A percentile compares a stretch with the other conserved stretches of the same genome.
Evolutionary conservation across 2,329 filamentous ascomycete genomes (phyloP).

Genomic region (Fusarium liriodendri): DNA sequence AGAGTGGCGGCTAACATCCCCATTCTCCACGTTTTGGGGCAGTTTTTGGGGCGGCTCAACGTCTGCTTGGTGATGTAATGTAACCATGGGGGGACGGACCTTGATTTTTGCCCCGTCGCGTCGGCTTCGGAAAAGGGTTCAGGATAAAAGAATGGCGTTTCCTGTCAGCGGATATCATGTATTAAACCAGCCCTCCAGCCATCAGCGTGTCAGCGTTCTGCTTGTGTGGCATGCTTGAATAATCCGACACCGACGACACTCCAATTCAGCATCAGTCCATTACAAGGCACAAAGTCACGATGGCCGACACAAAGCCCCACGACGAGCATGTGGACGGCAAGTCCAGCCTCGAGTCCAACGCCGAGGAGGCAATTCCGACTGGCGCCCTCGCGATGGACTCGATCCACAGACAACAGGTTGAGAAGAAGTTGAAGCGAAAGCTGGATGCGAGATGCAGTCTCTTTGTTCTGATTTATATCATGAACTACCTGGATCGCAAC

Average conservation of each 20-base stretch:
- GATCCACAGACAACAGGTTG: slow-evolving; percentile 64
- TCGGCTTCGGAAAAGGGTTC: neutral
- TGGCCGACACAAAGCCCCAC: slow-evolving; percentile 16
- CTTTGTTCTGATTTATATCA: slow-evolving; percentile 80
- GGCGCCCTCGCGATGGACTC: slow-evolving; percentile 47
- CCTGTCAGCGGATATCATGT: neutral
- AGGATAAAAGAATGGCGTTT: slow-evolving; percentile 9
- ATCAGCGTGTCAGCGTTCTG: neutral
- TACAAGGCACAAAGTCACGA: slow-evolving; percentile 2
- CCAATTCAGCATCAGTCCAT: neutral
- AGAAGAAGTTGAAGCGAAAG: slow-evolving; percentile 75
- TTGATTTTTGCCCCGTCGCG: neutral
- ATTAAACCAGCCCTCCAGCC: too few species aligned
- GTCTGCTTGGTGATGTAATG: slow-evolving; percentile 32
- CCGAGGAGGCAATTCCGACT: slow-evolving; percentile 14
- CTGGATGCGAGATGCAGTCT: slow-evolving; percentile 76
- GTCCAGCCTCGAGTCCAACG: slow-evolving; percentile 30
- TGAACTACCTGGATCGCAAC: slow-evolving; percentile 77
- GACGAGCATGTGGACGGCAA: slow-evolving; percentile 33
- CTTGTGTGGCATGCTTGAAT: slow-evolving; percentile 5
- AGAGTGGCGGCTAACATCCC: slow-evolving; percentile 15
- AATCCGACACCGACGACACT: neutral
- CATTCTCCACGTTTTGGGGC: slow-evolving; percentile 24
- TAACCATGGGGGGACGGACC: slow-evolving; percentile 1
- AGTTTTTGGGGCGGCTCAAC: slow-evolving; percentile 8